Evolutionary conservation across 164 flowering plant species (phyloP), one percentile per base, ranked within the genome.

Genomic region (Vitis labrusca): DNA sequence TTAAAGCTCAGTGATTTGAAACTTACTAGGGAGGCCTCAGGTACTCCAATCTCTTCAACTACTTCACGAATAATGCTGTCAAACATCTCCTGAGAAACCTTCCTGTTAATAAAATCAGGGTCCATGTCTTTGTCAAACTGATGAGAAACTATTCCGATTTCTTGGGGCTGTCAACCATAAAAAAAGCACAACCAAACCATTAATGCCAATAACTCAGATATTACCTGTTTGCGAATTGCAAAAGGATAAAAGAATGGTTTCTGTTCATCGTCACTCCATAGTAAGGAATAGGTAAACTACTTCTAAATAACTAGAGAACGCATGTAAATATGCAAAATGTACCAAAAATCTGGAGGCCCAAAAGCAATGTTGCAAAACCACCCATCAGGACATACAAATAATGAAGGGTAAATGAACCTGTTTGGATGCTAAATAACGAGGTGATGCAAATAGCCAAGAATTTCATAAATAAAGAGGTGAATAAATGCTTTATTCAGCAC

Each of bases 31-130:
- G 87, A 77, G 56, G 74, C 16, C 5, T 80, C 76, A 32, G 98
- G 93, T 48, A 90, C 95, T 74, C 99, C 99, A 77, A 89, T 88
- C 84, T 96, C 99, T 88, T 96, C 99, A 66, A 90, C 92, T 29
- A 93, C 99, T 86, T 96, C 99, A 71, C 97, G 95, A 63, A 83
- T 77, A 70, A 96, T 96, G 74, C 97, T 91, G 77, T 91, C 94
- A 84, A 90, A 96, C 98, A 93, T 93, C 79, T 96, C 99, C 73
- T 88, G 82, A 68, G 97, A 82, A 79, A 88, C 80, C 71, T 77
- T 91, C 54, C 55, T 62, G 48, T 85, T 86, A 44, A 88, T 52
- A 47, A 58, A 50, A 58, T 78, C 79, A 63, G 70, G 9, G 29
- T 76, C 75, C 32, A 52, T 30, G 32, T 74, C 83, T 59, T 74